Percentiles rank a stretch among this genome's conserved stretches.
Conservation (phyloP, 1,139 yeast species). For the Debaryomycetaceae sp. region DNA sequence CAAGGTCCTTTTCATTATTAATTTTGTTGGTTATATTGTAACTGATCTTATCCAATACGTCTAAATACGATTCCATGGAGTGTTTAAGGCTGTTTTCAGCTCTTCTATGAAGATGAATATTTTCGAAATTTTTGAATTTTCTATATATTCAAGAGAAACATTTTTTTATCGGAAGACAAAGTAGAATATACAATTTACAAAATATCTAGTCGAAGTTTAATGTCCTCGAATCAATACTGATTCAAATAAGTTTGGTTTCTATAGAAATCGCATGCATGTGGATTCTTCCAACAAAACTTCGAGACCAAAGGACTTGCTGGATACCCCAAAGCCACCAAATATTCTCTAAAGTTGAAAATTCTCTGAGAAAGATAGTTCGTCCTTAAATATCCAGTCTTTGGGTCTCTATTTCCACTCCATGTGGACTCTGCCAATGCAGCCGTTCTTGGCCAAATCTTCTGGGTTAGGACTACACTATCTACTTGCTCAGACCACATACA, state of each 20-base stretch:
- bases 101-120: no score
- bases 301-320: constrained; percentile 41
- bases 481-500: constrained; percentile 47
- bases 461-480: constrained; percentile 35
- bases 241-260: constrained; percentile 12
- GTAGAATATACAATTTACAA: no score
- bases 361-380: constrained; percentile 35
- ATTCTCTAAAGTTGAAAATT: constrained; percentile 43
- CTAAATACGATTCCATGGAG: not conserved
- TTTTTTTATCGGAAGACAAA: no score
- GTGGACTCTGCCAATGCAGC: constrained; percentile 47
- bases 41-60: not conserved
- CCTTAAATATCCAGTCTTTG: constrained; percentile 25
- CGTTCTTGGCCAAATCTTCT: constrained; percentile 47
- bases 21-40: not conserved
- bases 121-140: no score
- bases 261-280: constrained; percentile 38
- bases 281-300: constrained; percentile 35
- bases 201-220: no score
- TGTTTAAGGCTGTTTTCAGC: not conserved
- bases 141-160: no score
- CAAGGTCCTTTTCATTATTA: not conserved
- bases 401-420: constrained; percentile 45
- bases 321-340: constrained; percentile 37
- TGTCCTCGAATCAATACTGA: constrained; percentile 3